phyloP scores from a whole-genome alignment of 352 stramenopile species.

The Phytophthora sp. region DNA sequence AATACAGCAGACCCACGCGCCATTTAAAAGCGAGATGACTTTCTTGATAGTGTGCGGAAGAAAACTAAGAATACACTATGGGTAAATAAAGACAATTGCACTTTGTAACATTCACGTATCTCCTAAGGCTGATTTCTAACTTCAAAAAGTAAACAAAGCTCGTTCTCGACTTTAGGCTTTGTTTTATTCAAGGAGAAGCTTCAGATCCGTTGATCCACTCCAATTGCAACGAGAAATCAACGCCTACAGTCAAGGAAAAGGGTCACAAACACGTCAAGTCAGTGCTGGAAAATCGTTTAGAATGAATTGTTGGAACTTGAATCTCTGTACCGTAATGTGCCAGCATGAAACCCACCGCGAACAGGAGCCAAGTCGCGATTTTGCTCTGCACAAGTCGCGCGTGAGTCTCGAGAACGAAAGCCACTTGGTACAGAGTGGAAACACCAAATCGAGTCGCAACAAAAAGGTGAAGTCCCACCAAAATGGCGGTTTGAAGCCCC shows the following conservation, averaged over 20 bases:
- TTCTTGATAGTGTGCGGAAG: too few relatives aligned
- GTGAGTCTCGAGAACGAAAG: constrained; percentile 60
- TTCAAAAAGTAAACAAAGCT: too few relatives aligned
- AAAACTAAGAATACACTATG: too few relatives aligned
- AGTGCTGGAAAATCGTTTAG: too few relatives aligned
- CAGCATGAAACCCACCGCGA: constrained; percentile 35
- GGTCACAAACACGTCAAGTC: not conserved
- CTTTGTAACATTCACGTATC: not conserved
- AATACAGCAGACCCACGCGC: too few relatives aligned
- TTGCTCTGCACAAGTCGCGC: constrained; percentile 46
- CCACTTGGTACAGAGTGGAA: constrained; percentile 46
- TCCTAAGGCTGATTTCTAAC: too few relatives aligned
- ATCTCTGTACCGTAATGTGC: constrained; percentile 32
- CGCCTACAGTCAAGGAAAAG: constrained; percentile 1
- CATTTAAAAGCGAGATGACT: too few relatives aligned
- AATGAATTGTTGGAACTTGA: too few relatives aligned
- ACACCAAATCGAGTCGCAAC: constrained; percentile 35
- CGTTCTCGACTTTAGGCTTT: too few relatives aligned
- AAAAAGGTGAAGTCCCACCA: constrained; percentile 37
- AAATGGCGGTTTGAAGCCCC: constrained; percentile 27
- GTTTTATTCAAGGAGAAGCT: too few relatives aligned
- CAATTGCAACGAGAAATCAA: constrained; percentile 25
- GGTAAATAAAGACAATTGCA: too few relatives aligned
- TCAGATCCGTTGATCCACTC: constrained; percentile 3
- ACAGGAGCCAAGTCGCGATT: constrained; percentile 42